Percentiles rank a stretch among this genome's conserved stretches.
Conservation (phyloP, 192 early-diverging fungal genomes). For the Backusella morwellensis region DNA sequence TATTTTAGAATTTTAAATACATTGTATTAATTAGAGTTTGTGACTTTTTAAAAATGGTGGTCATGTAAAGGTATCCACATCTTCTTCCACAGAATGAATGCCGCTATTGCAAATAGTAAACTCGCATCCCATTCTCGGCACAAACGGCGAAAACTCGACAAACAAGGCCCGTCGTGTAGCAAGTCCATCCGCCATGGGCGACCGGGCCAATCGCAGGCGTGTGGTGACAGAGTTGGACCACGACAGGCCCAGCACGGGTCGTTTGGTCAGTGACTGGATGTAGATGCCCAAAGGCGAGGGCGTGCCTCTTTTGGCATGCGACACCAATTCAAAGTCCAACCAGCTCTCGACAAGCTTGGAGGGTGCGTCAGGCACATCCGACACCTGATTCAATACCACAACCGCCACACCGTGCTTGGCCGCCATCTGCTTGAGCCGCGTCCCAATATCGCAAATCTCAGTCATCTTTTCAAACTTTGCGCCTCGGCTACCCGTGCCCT, state of each 20-base stretch:
- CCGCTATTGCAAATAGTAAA: slow-evolving; percentile 2
- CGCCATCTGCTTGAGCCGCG: slow-evolving; percentile 60
- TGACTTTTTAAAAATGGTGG: too few relatives aligned
- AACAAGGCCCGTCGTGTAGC: slow-evolving; percentile 17
- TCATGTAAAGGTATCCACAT: too few relatives aligned
- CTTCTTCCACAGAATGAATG: not conserved
- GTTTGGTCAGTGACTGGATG: slow-evolving; percentile 44
- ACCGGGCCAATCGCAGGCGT: slow-evolving; percentile 54
- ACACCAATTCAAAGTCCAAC: slow-evolving; percentile 23
- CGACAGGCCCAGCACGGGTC: slow-evolving; percentile 66
- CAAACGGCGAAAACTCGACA: slow-evolving; percentile 26
- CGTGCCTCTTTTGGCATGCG: slow-evolving; percentile 7
- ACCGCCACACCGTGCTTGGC: slow-evolving; percentile 62
- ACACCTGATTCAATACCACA: slow-evolving; percentile 84
- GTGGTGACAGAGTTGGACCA: slow-evolving; percentile 77
- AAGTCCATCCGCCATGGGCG: slow-evolving; percentile 19
- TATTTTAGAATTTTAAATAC: too few relatives aligned
- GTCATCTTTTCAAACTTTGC: slow-evolving; percentile 39
- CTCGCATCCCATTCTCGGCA: slow-evolving; percentile 7
- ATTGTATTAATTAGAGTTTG: too few relatives aligned
- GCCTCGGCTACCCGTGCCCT: slow-evolving; percentile 28
- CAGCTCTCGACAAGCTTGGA: slow-evolving; percentile 17
- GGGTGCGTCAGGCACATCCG: slow-evolving; percentile 38
- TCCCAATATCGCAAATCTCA: slow-evolving; percentile 59
- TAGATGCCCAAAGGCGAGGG: slow-evolving; percentile 9